Base-by-base conservation (phyloP, 768 basidiomycete genomes). In the Holtermannia corniformis region DNA sequence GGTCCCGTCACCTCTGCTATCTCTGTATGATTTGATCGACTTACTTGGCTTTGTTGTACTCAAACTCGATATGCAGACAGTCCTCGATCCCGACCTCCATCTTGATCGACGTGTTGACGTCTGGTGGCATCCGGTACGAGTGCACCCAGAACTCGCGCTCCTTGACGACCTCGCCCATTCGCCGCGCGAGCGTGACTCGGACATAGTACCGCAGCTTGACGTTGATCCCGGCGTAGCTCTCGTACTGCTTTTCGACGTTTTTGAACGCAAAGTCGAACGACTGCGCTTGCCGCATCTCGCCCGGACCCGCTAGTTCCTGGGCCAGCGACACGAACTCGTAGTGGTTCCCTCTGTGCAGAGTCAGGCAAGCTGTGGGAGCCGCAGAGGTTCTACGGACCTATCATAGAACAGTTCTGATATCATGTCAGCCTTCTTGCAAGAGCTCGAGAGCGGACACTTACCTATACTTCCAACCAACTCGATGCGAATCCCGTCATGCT, bases 71-170 rank as follows among this genome's bases (percentile, higher is more conserved):
- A 71, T 97, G 93, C 63, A 97, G 73, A 72, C 95, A 97, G 67
- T 97, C 95, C 71, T 97, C 95, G 55, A 99, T 99, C 5, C 95
- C 95, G 32, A 97, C 95, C 75, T 96, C 95, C 95, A 99, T 97
- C 78, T 93, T 96, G 76, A 97, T 97, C 41, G 88, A 85, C 71
- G 93, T 96, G 72, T 95, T 96, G 66, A 82, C 87, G 72, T 97
- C 95, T 51, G 93, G 91, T 10, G 93, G 95, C 88, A 96, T 96
- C 32, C 92, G 85, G 77, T 86, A 99, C 3, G 87, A 93, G 72
- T 99, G 93, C 3, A 97, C 93, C 93, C 93, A 97, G 19, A 96
- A 68, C 57, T 99, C 95, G 69, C 78, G 84, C 74, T 97, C 95
- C 73, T 93, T 93, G 44, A 80, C 76, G 3, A 92, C 88, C 63